These are phyloP conservation scores for Ceratobasidium papillatum DNA, from an alignment of 1,284 basidiomycete species.

Conservation along the genomic window DNA sequence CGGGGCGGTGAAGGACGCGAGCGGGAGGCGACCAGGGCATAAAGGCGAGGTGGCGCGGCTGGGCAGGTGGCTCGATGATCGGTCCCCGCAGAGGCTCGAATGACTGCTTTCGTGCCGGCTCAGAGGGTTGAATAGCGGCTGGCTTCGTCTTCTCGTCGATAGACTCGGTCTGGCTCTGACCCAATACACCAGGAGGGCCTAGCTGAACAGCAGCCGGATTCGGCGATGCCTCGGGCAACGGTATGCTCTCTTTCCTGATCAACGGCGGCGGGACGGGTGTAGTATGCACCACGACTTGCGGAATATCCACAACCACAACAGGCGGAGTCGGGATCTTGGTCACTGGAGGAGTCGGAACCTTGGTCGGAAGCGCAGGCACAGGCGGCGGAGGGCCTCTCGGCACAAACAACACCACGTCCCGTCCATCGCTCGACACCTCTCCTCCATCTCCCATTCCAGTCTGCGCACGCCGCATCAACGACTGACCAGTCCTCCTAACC, in stretches of 20 bases:
- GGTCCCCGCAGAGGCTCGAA: neutral
- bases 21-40: constrained; percentile 29
- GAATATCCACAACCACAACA: neutral
- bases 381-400: constrained; percentile 2
- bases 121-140: neutral
- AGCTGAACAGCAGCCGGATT: neutral
- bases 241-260: constrained; percentile 19
- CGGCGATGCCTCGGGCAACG: constrained; percentile 4
- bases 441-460: constrained; percentile 1
- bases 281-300: neutral
- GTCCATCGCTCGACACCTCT: constrained; percentile 31
- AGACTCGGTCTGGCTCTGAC: neutral
- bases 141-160: neutral
- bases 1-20: constrained; percentile 6
- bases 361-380: neutral
- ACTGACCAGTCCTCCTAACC: constrained; percentile 8
- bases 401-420: constrained; percentile 27
- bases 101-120: neutral
- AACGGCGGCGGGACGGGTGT: constrained; percentile 21
- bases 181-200: neutral
- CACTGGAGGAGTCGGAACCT: neutral
- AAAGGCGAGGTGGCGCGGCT: neutral
- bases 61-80: neutral
- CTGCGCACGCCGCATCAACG: neutral
- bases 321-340: neutral